Evolutionary conservation across 1,284 basidiomycete species (phyloP).

Genomic region (Ustilago curta): DNA sequence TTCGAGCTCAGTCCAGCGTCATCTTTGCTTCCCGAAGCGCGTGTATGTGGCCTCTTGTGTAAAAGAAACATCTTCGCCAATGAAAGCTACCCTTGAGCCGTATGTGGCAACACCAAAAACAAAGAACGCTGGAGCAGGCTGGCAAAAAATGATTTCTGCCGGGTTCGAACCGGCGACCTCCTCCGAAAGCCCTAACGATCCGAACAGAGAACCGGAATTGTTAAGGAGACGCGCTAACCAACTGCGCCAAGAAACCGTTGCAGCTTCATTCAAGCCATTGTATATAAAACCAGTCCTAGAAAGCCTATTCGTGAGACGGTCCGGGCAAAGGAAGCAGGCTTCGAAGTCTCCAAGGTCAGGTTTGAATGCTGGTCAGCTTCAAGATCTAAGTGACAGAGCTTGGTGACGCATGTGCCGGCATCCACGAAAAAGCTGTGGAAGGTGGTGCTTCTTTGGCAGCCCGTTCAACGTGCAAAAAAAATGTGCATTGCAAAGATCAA

Average conservation of each 20-base stretch:
- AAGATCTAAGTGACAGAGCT: too few species aligned
- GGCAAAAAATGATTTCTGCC: conserved; percentile 51
- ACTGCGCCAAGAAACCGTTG: conserved; percentile 54
- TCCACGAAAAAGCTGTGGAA: too few species aligned
- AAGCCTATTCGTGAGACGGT: too few species aligned
- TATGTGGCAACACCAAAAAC: too few species aligned
- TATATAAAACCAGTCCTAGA: too few species aligned
- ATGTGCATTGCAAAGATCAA: not conserved
- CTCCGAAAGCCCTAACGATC: conserved; percentile 52
- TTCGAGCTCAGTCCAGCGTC: not conserved
- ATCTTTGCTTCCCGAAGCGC: not conserved
- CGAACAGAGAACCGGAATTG: conserved; percentile 30
- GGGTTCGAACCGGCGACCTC: conserved; percentile 59
- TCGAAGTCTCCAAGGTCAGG: too few species aligned
- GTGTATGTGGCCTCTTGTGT: not conserved
- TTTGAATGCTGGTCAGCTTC: too few species aligned
- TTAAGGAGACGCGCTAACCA: conserved; percentile 60
- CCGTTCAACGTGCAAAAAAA: not conserved
- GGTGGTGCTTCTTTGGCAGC: too few species aligned
- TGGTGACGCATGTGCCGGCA: too few species aligned
- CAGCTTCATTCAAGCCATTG: not conserved
- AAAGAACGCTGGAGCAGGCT: not conserved
- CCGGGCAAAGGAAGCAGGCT: too few species aligned
- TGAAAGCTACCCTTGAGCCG: too few species aligned
- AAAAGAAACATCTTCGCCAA: too few species aligned